Base-by-base conservation (phyloP, 192 early-diverging fungal genomes). In the Mortierella claussenii region DNA sequence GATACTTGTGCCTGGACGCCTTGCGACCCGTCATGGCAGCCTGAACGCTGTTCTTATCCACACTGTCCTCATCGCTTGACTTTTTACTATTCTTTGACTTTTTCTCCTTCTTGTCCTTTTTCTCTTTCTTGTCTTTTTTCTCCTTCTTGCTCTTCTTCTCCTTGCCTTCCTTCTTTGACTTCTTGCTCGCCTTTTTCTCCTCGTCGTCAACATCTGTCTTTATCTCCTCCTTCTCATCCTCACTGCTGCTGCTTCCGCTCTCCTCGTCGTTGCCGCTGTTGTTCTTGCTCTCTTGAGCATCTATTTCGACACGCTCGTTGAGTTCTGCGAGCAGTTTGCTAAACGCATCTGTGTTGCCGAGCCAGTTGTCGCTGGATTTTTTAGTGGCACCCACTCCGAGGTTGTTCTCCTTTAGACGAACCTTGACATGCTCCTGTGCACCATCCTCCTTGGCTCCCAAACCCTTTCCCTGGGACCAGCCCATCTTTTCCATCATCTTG, bases 401-500 rank as follows among this genome's bases (percentile, higher is more conserved):
- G 60, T 88, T 91, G 79, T 98, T 89, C 49, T 88, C 84, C 84
- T 98, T 99, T 30, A 94, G 76, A 43, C 83, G 81, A 51, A 97
- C 91, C 78, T 95, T 95, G 56, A 99, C 86, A 68, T 99, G 92
- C 42, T 94, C 90, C 44, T 85, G 84, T 40, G 78, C 70, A 59
- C 97, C 97, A 66, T 95, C 89, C 69, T 94, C 92, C 52, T 96
- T 92, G 23, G 82, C 81, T 12, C 97, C 97, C 1, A 99, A 84
- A 13, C 97, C 97, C 62, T 95, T 96, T 40, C 96, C 96, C 30
- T 92, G 93, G 21, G 82, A 76, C 97, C 97, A 99, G 1, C 97
- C 97, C 96, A 99, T 97, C 67, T 97, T 96, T 60, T 89, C 80
- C 45, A 99, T 86, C 91, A 99, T 93, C 55, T 89, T 89, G 78